Base-by-base conservation (phyloP, 2,329 filamentous ascomycete species). In the Graphilbum sp. region DNA sequence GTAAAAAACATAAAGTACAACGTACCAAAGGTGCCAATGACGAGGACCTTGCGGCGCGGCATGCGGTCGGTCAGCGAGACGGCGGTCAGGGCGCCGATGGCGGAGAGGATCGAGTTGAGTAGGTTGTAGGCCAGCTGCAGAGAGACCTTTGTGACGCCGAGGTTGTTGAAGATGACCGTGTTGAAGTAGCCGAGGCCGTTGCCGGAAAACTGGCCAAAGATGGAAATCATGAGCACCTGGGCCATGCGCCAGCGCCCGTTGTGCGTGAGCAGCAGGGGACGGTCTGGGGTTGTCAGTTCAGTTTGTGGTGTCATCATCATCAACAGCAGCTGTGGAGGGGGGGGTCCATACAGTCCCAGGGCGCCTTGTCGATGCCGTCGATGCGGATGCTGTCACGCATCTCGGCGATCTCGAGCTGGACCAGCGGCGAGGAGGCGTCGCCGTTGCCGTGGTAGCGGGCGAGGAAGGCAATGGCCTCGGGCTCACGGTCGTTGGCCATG, bases 131-230 rank as follows among this genome's bases (percentile, higher is more conserved):
- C 59, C 21, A 66, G 52, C 47, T 66, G 63, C 37, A 52, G 42
- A 23, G 54, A 49, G 11, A 57, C 52, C 6, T 46, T 49, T 2
- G 41, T 50, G 44, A 62, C 47, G 24, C 60, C 60, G 20, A 62
- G 52, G 37, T 54, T 52, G 32, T 56, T 44, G 48, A 62, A 66
- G 46, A 67, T 66, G 29, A 55, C 57, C 8, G 64, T 55, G 49
- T 66, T 66, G 52, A 66, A 67, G 53, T 67, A 67, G 13, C 63
- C 61, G 7, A 67, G 57, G 37, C 63, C 63, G 41, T 66, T 66
- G 17, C 63, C 64, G 1, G 64, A 66, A 51, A 64, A 67, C 47
- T 67, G 63, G 15, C 63, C 63, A 39, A 67, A 67, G 43, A 66
- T 54, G 33, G 62, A 63, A 44, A 67, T 66, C 61, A 66, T 64